These are phyloP conservation scores for Solanum sparsipilum DNA, from an alignment of 257 asterid species.

Conservation along the genomic window DNA sequence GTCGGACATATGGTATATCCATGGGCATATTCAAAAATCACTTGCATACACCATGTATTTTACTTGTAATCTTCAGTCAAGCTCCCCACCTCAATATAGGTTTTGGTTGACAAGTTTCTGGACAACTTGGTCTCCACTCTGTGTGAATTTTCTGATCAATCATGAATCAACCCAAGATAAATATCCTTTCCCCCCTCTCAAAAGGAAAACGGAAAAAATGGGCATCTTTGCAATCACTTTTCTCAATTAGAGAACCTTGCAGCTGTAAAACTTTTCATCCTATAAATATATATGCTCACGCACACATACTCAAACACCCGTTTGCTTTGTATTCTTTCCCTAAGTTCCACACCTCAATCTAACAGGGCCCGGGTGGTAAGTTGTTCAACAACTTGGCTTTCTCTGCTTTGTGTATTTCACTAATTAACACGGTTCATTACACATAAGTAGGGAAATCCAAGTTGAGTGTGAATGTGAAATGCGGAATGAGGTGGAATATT, in stretches of 20 bases:
- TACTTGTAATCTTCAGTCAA: background rate
- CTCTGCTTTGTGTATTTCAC: background rate
- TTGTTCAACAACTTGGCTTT: background rate
- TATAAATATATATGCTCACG: background rate
- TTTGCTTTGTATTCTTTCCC: background rate
- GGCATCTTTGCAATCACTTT: background rate
- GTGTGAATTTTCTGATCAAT: background rate
- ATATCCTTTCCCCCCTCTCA: background rate
- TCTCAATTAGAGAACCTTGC: background rate
- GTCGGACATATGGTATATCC: background rate
- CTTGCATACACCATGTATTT: background rate
- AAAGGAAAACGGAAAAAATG: background rate
- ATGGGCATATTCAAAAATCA: background rate
- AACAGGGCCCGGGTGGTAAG: background rate
- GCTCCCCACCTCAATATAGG: background rate
- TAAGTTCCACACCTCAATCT: background rate
- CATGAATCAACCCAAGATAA: background rate
- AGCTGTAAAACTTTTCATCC: background rate
- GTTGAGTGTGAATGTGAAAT: background rate
- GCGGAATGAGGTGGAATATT: background rate
- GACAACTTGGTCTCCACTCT: background rate
- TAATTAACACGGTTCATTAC: background rate
- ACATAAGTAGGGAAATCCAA: background rate
- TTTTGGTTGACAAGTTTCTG: background rate
- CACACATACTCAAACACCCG: background rate